A percentile compares a stretch with the other conserved stretches of the same genome.
phyloP scores from a whole-genome alignment of 1,139 yeast species.

The Cylindricascospora bacillispora region DNA sequence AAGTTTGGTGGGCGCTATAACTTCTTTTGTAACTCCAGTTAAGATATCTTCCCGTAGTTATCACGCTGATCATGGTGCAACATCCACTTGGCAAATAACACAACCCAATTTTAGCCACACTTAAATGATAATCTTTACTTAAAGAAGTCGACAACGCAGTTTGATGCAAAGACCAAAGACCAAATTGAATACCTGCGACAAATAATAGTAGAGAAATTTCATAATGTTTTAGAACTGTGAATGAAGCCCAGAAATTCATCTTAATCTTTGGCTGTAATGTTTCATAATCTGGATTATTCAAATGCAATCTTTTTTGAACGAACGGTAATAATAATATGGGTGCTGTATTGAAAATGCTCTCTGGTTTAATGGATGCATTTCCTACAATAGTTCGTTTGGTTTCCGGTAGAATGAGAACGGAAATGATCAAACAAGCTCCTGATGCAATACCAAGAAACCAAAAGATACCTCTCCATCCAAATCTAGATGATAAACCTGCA shows the following conservation, averaged over 20 bases:
- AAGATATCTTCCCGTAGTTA: constrained; percentile 34
- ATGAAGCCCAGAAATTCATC: constrained; percentile 35
- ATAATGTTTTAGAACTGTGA: constrained; percentile 30
- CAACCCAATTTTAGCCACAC: constrained; percentile 45
- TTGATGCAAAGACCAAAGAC: constrained; percentile 57
- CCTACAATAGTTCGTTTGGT: constrained; percentile 60
- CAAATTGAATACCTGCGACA: constrained; percentile 49
- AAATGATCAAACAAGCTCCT: constrained; percentile 30
- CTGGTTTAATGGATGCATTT: constrained; percentile 45
- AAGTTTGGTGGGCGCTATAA: constrained; percentile 11
- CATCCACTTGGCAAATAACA: constrained; percentile 49
- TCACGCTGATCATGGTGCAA: constrained; percentile 44
- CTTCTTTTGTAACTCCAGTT: constrained; percentile 33
- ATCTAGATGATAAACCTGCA: constrained; percentile 43
- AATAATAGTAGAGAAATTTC: constrained; percentile 29
- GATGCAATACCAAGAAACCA: constrained; percentile 59
- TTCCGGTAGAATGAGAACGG: constrained; percentile 47
- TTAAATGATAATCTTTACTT: constrained; percentile 35
- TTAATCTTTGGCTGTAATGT: constrained; percentile 22
- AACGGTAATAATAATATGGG: constrained; percentile 28
- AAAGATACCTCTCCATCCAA: constrained; percentile 68
- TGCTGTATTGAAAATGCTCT: constrained; percentile 28
- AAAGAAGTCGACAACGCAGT: constrained; percentile 51
- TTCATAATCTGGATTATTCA: constrained; percentile 23
- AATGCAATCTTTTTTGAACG: constrained; percentile 18